phyloP scores from a whole-genome alignment of 2,329 filamentous ascomycete genomes.

The Trichophyton equinum region DNA sequence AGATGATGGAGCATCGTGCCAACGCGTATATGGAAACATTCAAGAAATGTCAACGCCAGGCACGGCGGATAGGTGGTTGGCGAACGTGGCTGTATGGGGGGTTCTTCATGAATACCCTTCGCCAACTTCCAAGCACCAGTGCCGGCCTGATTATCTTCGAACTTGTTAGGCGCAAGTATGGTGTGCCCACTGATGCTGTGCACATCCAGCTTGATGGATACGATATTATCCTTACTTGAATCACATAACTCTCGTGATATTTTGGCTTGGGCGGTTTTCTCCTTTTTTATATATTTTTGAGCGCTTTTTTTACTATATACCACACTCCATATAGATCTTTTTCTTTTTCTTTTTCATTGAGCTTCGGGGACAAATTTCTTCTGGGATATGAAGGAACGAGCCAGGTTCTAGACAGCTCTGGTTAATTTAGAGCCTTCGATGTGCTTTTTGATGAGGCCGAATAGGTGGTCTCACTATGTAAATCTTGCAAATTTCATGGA shows the following conservation, averaged over 20 bases:
- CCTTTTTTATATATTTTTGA: background rate
- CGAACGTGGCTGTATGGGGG: slow-evolving; percentile 44
- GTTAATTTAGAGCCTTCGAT: no score
- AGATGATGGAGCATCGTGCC: slow-evolving; percentile 44
- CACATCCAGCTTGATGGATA: slow-evolving; percentile 49
- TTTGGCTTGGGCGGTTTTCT: background rate
- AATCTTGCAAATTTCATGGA: no score
- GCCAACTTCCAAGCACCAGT: slow-evolving; percentile 51
- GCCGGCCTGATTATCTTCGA: slow-evolving; percentile 55
- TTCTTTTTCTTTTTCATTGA: no score
- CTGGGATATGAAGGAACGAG: no score
- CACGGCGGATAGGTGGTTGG: slow-evolving; percentile 42
- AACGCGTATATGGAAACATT: slow-evolving; percentile 50
- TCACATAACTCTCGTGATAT: background rate
- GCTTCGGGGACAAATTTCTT: no score
- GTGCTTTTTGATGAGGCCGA: no score
- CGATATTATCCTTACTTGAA: slow-evolving; percentile 44
- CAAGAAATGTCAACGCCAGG: slow-evolving; percentile 41
- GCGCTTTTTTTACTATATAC: background rate
- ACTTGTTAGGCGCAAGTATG: slow-evolving; percentile 49
- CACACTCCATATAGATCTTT: background rate
- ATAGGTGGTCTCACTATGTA: no score
- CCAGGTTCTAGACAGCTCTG: no score
- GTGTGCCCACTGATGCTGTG: slow-evolving; percentile 39
- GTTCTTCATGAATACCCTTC: slow-evolving; percentile 44